Evolutionary conservation across 176 grass and related monocot genomes (phyloP), one percentile per base, ranked within the genome.

Genomic region (Phragmites australis): DNA sequence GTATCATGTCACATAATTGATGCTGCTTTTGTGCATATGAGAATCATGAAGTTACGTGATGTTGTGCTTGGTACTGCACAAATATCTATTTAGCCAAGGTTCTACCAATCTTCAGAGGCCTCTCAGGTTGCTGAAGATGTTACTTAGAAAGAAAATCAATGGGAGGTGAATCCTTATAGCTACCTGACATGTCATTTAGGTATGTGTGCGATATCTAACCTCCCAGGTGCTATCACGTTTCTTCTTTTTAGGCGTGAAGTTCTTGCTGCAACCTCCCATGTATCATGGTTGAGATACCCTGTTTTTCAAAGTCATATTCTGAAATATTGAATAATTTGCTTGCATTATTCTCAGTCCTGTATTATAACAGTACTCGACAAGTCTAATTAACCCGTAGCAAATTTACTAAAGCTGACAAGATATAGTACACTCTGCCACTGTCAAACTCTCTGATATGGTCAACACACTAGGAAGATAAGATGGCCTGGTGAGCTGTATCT

Each of bases 161-260:
- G 8, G 8, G 17, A 27, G 1, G 40, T 44, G 75, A 25, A 47
- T 27, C 51, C 11, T 27, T 70, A 10, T 56, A 71, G 55, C 45
- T 42, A 62, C 18, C 43, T 39, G 29, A 58, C 49, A 50, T 77
- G 64, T 72, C 53, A 71, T 85, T 51, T 79, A 72, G 66, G 67
- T 78, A 63, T 27, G 61, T 39, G 58, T 80, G 14, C 41, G 16
- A 41, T 82, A 50, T 21, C n/a, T 74, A 34, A 25, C 45, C n/a
- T n/a, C 14, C 55, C 26, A 46, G 37, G 15, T 49, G 7, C 15
- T 68, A 22, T 1, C 27, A 50, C 22, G n/a, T 69, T 77, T 48
- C 12, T 26, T 12, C 34, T 18, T 41, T 55, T 64, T 42, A 29
- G 48, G 9, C 31, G 6, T 74, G 16, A 30, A 42, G 19, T 65